Evolutionary conservation across 495 filamentous ascomycete species (phyloP).

Genomic region (Pseudoneurospora amorphoporcata): DNA sequence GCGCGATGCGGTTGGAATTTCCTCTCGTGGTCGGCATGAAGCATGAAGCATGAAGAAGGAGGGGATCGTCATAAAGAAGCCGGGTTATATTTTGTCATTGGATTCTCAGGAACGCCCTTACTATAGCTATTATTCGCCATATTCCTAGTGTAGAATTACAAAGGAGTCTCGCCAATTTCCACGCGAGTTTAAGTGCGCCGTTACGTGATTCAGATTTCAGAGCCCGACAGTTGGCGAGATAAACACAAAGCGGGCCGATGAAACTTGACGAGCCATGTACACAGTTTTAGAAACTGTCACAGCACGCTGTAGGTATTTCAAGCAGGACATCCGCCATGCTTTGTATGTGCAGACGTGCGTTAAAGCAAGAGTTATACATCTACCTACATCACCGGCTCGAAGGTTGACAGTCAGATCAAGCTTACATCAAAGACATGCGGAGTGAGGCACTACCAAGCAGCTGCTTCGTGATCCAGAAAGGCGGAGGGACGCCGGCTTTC

Average conservation of each 20-base stretch:
- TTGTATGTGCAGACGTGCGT: background rate
- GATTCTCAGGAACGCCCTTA: background rate
- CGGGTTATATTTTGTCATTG: background rate
- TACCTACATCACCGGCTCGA: background rate
- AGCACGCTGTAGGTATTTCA: background rate
- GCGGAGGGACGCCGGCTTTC: background rate
- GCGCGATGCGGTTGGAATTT: background rate
- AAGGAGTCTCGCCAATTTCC: background rate
- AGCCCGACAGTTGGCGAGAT: background rate
- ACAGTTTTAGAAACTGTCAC: background rate
- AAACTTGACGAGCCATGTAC: background rate
- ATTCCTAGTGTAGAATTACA: background rate
- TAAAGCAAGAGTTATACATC: background rate
- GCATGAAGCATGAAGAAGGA: background rate
- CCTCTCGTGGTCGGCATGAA: background rate
- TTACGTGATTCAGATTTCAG: background rate
- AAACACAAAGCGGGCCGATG: background rate
- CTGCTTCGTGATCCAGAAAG: background rate
- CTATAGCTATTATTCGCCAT: background rate
- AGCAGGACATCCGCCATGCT: background rate
- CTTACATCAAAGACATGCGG: background rate
- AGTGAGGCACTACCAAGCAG: background rate
- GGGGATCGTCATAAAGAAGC: background rate
- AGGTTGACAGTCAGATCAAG: background rate
- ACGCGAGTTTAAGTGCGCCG: background rate